These are phyloP conservation scores for Alternaria arborescens DNA, from an alignment of 2,329 filamentous ascomycete genomes.

Conservation along the genomic window DNA sequence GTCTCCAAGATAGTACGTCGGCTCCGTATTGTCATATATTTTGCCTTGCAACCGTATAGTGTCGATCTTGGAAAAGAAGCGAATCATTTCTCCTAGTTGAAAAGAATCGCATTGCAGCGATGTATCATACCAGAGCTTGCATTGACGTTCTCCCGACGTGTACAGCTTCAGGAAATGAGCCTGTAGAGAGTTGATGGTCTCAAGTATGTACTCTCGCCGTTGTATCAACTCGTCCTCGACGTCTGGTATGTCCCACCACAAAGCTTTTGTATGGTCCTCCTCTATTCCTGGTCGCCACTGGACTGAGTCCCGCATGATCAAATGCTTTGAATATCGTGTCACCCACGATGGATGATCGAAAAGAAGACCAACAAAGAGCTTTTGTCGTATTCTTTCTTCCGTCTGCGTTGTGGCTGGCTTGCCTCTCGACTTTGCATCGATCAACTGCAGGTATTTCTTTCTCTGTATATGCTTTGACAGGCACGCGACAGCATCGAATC, in stretches of 20 bases:
- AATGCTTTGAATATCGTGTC: constrained; percentile 68
- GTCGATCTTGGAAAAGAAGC: constrained; percentile 70
- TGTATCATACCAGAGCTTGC: constrained; percentile 77
- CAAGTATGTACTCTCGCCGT: constrained; percentile 71
- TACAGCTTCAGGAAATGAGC: constrained; percentile 73
- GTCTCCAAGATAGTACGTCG: constrained; percentile 66
- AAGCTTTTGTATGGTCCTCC: constrained; percentile 54
- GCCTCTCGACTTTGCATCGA: constrained; percentile 56
- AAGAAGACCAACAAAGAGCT: constrained; percentile 71
- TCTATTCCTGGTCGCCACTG: constrained; percentile 61
- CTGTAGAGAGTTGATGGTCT: constrained; percentile 74
- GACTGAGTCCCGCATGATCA: constrained; percentile 71
- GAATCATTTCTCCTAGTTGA: constrained; percentile 79
- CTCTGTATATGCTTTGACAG: constrained; percentile 64
- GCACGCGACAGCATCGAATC: constrained; percentile 70
- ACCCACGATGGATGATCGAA: constrained; percentile 70
- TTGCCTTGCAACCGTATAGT: constrained; percentile 65
- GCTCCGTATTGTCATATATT: constrained; percentile 52
- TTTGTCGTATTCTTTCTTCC: constrained; percentile 74
- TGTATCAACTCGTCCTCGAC: constrained; percentile 75
- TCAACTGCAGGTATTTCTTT: constrained; percentile 53
- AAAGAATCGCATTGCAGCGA: constrained; percentile 78
- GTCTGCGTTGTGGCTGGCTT: constrained; percentile 53
- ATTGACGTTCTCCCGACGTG: constrained; percentile 72
- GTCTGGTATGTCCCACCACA: constrained; percentile 78